Evolutionary conservation across 1,139 yeast species (phyloP), one percentile per base, ranked within the genome.

Genomic region (Candida anutae): DNA sequence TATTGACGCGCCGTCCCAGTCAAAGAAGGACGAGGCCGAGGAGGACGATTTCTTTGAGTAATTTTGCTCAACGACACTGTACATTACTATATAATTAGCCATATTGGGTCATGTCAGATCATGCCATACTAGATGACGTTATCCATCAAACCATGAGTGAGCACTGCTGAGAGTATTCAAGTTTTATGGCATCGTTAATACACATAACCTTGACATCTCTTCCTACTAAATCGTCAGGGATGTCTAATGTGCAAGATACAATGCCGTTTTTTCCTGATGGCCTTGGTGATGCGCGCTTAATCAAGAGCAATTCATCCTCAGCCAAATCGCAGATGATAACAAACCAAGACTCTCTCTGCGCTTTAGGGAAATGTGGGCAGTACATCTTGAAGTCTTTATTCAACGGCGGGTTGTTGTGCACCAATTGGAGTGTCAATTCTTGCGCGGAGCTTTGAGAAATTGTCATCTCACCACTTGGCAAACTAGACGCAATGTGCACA

Each of bases 271-370:
- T 69, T 2, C 63, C 68, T 1, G 44, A 39, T 28, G 60, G 38
- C 34, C 55, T 61, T 1, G 90, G 90, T 11, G 77, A 70, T 6
- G 81, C 81, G 44, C 94, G 66, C 44, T 80, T 81, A 23, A 82
- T 55, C 30, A 76, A 60, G 20, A 69, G 53, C 23, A 83, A 48
- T 44, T 78, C 84, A 20, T 57, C 58, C 2, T 44, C 43, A 3
- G 50, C 43, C 8, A 48, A 49, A 43, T 75, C 70, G 40, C 74
- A 69, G 6, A 79, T 54, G 28, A 88, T 70, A 6, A 80, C 69
- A 51, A 90, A 84, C 98, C 98, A 93, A 0, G 94, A 76, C 50
- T 90, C 98, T 43, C 88, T 79, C 54, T 93, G 99, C 2, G 79
- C 65, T 51, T 90, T 88, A 26, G 95, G 95, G 57, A 83, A 90